Evolutionary conservation across 176 grass and related monocot species (phyloP).

Genomic region (Guadua angustifolia): DNA sequence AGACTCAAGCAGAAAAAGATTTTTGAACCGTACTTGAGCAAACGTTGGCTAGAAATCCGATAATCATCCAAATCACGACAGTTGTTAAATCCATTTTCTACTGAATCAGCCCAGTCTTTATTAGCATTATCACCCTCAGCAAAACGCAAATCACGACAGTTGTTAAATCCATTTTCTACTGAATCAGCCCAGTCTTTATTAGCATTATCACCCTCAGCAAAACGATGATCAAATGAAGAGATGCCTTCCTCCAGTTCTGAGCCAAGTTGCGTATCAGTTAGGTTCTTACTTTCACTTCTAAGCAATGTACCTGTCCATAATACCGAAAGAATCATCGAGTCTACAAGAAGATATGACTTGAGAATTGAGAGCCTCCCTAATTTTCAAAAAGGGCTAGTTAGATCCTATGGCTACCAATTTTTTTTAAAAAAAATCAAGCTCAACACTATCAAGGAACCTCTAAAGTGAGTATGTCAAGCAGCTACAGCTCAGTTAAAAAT

Average conservation of each 20-base stretch:
- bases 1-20: neutral
- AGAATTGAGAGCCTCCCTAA: neutral
- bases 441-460: conserved; percentile 21
- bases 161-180: conserved; percentile 53
- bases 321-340: conserved; percentile 47
- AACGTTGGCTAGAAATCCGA: conserved; percentile 29
- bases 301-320: conserved; percentile 50
- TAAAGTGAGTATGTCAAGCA: conserved; percentile 19
- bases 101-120: conserved; percentile 42
- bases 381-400: conserved; percentile 15
- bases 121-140: conserved; percentile 34
- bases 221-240: conserved; percentile 48
- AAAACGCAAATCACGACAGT: conserved; percentile 25
- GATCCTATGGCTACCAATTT: neutral
- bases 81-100: conserved; percentile 54
- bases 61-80: conserved; percentile 22
- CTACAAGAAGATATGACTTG: conserved; percentile 17
- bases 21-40: conserved; percentile 55
- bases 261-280: conserved; percentile 29
- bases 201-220: conserved; percentile 35
- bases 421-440: neutral
- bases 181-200: conserved; percentile 42
- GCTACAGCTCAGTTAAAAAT: neutral
- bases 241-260: conserved; percentile 43
- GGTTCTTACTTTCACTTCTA: conserved; percentile 45